Conservation (phyloP, 768 basidiomycete genomes). For the Termitomyces sp. region DNA sequence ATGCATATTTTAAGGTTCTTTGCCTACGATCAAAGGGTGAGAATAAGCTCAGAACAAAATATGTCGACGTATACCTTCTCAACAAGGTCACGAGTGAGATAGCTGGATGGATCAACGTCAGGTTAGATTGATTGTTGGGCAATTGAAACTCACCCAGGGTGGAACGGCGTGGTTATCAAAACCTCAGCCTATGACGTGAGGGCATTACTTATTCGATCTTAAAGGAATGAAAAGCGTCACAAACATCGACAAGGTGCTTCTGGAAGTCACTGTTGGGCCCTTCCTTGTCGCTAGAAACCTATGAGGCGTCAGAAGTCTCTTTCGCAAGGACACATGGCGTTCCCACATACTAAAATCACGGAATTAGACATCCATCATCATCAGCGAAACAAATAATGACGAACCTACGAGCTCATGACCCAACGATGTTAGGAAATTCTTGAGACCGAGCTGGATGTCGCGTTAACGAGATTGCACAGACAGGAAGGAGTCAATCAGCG, state of each 20-base stretch:
- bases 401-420: conserved; percentile 75
- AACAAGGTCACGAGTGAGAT: conserved; percentile 68
- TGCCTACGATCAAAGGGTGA: conserved; percentile 30
- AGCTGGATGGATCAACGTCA: conserved; percentile 25
- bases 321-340: neutral
- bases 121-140: neutral
- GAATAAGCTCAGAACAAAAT: neutral
- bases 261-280: conserved; percentile 77
- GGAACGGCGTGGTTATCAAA: conserved; percentile 81
- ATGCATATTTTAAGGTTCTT: conserved; percentile 87
- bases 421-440: conserved; percentile 57
- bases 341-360: conserved; percentile 4
- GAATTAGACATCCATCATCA: neutral
- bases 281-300: conserved; percentile 82
- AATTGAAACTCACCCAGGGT: conserved; percentile 46
- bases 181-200: conserved; percentile 55
- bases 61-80: conserved; percentile 42
- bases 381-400: conserved; percentile 12
- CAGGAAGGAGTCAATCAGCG: conserved; percentile 1
- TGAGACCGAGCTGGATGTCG: conserved; percentile 57
- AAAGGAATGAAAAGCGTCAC: conserved; percentile 17
- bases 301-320: neutral
- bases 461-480: neutral
- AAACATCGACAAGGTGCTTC: conserved; percentile 74
- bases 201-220: conserved; percentile 2